A percentile compares a stretch with the other conserved stretches of the same genome.
Conservation (phyloP, 1,284 basidiomycete species). For the Irpex sp. region DNA sequence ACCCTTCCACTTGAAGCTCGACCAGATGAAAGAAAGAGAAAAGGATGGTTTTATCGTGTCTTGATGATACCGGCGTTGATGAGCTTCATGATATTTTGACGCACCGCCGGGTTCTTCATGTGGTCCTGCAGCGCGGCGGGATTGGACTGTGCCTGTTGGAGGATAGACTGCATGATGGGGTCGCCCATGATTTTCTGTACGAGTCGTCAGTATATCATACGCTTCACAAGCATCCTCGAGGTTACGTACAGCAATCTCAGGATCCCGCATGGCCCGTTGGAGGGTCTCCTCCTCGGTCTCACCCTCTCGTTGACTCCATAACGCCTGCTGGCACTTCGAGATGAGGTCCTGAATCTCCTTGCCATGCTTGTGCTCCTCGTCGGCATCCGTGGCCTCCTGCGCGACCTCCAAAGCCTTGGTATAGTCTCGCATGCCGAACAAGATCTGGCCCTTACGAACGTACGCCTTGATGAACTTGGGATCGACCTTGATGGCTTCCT, state of each 20-base stretch:
- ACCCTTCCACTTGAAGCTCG: slow-evolving; percentile 12
- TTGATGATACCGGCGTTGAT: slow-evolving; percentile 92
- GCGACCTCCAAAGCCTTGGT: slow-evolving; percentile 82
- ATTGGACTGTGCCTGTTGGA: slow-evolving; percentile 92
- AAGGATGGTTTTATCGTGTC: slow-evolving; percentile 48
- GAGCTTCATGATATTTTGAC: slow-evolving; percentile 88
- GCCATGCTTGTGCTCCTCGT: slow-evolving; percentile 75
- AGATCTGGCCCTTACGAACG: slow-evolving; percentile 89
- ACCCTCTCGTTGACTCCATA: slow-evolving; percentile 77
- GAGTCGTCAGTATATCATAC: slow-evolving; percentile 7
- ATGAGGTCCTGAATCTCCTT: slow-evolving; percentile 81
- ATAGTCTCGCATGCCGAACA: slow-evolving; percentile 91
- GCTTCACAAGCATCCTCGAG: slow-evolving; percentile 2
- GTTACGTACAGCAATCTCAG: slow-evolving; percentile 83
- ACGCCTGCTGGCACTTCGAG: slow-evolving; percentile 77
- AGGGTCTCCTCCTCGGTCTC: slow-evolving; percentile 95
- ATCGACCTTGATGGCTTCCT: slow-evolving; percentile 93
- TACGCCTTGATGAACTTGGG: slow-evolving; percentile 92
- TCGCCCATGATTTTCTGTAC: slow-evolving; percentile 77
- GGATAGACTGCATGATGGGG: slow-evolving; percentile 89
- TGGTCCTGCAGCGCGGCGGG: slow-evolving; percentile 92
- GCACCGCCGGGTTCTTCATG: slow-evolving; percentile 91
- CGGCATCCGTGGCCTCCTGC: slow-evolving; percentile 73
- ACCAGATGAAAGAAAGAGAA: slow-evolving; percentile 2
- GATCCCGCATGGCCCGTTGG: slow-evolving; percentile 94